These are phyloP conservation scores for Fagus sylvatica DNA, from an alignment of 306 rosid genomes.

Conservation along the genomic window DNA sequence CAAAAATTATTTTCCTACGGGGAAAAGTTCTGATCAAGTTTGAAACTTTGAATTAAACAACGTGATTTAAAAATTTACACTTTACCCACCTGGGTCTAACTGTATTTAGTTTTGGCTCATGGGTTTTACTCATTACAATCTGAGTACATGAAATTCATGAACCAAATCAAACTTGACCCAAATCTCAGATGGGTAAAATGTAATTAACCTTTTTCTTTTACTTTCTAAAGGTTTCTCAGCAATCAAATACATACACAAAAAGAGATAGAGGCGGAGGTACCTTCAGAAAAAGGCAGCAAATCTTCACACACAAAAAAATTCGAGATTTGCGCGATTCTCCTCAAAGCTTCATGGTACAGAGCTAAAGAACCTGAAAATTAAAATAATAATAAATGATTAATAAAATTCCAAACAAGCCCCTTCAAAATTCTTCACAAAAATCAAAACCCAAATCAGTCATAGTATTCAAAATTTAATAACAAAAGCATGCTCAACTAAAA, in stretches of 20 bases:
- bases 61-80: too few relatives aligned
- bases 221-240: not conserved
- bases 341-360: not conserved
- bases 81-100: too few relatives aligned
- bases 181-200: too few relatives aligned
- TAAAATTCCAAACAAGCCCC: not conserved
- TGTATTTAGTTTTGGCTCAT: too few relatives aligned
- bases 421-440: not conserved
- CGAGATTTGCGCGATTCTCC: conserved; percentile 13
- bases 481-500: not conserved
- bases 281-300: conserved; percentile 14
- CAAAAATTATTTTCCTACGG: not conserved
- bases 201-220: not conserved
- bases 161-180: too few relatives aligned
- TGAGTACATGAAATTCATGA: too few relatives aligned
- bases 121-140: too few relatives aligned
- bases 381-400: not conserved
- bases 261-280: not conserved
- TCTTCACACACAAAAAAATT: not conserved
- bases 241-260: not conserved
- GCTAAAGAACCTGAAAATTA: not conserved
- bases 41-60: too few relatives aligned
- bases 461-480: not conserved
- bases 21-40: too few relatives aligned
- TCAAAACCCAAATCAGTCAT: not conserved